Evolutionary conservation across 306 rosid species (phyloP), one percentile per base, ranked within the genome.

Genomic region (Cucurbita maxima): DNA sequence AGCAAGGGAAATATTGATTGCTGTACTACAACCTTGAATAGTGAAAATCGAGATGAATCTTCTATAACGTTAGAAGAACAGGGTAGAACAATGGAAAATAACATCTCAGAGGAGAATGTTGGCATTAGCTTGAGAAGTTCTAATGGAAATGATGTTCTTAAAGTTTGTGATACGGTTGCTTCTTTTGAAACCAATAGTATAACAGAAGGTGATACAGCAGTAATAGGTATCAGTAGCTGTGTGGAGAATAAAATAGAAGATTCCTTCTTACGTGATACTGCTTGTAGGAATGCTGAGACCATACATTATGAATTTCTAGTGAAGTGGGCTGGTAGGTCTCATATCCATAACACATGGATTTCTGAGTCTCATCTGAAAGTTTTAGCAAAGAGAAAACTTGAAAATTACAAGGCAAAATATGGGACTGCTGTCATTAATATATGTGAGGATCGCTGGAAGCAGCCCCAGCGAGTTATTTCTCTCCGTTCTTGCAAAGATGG

Each of bases 301-400:
- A 72, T 84, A 68, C 75, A 63, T 53, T 87, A 77, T 84, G 99
- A 91, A 53, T 89, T 86, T 81, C 82, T 91, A 76, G 91, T 95
- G 41, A 95, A 95, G 85, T 95, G 99, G 99, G 96, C 82, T 30
- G 99, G 99, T 77, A 91, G 86, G 79, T 95, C 99, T 72, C 83
- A 95, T 84, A 77, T 95, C 81, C 99, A 95, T 79, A 91, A 89
- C 80, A 83, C 88, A 67, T 95, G 99, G 99, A 84, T 95, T 67
- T 80, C 99, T 68, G 99, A 95, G 82, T 89, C 96, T 78, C 96
- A 84, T 74, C 80, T 95, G 74, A 95, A 95, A 88, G 84, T 55
- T 73, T 81, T 89, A 85, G 99, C 99, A 5, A 95, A 91, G 91
- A 88, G 99, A 84, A 95, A 95, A 82, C 86, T 95, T 60, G 99